A percentile compares a stretch with the other conserved stretches of the same genome.
phyloP scores from a whole-genome alignment of 2,329 filamentous ascomycete species.

The Pezicula neosporulosa region DNA sequence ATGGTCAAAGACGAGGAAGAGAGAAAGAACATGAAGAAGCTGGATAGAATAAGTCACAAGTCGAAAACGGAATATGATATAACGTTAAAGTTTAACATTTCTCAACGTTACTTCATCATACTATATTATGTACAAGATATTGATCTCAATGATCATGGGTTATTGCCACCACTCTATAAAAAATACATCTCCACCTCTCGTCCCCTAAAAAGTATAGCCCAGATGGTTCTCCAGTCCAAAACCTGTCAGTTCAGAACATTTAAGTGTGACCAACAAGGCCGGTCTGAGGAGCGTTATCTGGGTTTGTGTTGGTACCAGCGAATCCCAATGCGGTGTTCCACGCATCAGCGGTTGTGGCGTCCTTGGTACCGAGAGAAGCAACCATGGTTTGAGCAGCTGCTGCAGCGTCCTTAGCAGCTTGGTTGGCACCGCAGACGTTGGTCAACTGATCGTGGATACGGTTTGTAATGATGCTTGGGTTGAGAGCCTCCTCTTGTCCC shows the following conservation, averaged over 20 bases:
- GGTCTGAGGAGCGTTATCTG: constrained; percentile 25
- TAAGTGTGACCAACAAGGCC: constrained; percentile 26
- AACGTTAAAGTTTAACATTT: not conserved
- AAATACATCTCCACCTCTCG: not conserved
- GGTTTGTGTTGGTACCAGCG: constrained; percentile 23
- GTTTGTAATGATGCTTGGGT: constrained; percentile 73
- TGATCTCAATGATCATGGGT: not conserved
- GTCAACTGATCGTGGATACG: constrained; percentile 66
- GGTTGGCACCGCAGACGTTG: constrained; percentile 63
- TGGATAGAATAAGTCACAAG: no score
- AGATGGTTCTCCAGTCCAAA: not conserved
- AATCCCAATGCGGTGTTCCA: constrained; percentile 37
- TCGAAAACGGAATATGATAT: no score
- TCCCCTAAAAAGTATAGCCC: not conserved
- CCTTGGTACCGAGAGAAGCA: constrained; percentile 42
- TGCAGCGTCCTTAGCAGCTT: constrained; percentile 53
- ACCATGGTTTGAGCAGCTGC: constrained; percentile 49
- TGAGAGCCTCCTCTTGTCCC: constrained; percentile 64
- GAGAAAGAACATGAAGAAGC: no score
- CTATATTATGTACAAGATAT: not conserved
- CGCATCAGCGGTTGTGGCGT: constrained; percentile 43
- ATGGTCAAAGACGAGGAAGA: no score
- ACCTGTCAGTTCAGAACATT: not conserved
- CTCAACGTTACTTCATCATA: not conserved
- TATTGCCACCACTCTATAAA: not conserved